Base-by-base conservation (phyloP, 257 asterid genomes). In the Primulina huaijiensis region DNA sequence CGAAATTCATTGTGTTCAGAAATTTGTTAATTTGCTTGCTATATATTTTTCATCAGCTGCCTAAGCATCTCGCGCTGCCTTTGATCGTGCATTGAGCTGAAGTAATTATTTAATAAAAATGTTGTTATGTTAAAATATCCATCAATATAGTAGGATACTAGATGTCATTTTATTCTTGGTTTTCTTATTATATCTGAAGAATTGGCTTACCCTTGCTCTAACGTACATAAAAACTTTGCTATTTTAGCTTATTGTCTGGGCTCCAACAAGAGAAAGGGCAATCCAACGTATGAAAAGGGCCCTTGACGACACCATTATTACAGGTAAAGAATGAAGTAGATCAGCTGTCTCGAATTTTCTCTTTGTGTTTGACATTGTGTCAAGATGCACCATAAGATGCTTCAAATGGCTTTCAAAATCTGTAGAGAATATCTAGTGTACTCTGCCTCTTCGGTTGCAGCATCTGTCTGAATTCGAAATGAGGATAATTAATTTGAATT, bases 201-300 rank as follows among this genome's bases (percentile, higher is more conserved):
- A 12, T 40, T 58, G 63, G 76, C 65, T 69, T 23, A 65, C n/a
- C 33, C 60, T 61, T 46, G 37, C 60, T 69, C 72, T 81, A 46
- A 81, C 33, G 37, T 62, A n/a, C 43, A 35, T 37, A 53, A 31
- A 31, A 30, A 30, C 69, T 20, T 60, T 65, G 50, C 79, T 29
- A 63, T 55, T 56, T 69, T 78, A 92, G 97, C 99, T 93, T 71
- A 90, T 94, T 60, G 99, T 94, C 29, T 94, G 99, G 99, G 99
- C 90, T 75, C 99, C 97, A 69, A 94, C 99, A 21, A 90, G 99
- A 67, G 97, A 89, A 64, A 84, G 87, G 78, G 99, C 99, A 65
- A 91, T 94, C 33, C 87, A 80, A 67, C 96, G 99, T 81, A 94
- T 94, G 99, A 94, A 94, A 82, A 85, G 99, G 82, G 99, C 99